A percentile compares a stretch with the other conserved stretches of the same genome.
Evolutionary conservation across 768 basidiomycete genomes (phyloP).

Genomic region (Coprinellus micaceus): DNA sequence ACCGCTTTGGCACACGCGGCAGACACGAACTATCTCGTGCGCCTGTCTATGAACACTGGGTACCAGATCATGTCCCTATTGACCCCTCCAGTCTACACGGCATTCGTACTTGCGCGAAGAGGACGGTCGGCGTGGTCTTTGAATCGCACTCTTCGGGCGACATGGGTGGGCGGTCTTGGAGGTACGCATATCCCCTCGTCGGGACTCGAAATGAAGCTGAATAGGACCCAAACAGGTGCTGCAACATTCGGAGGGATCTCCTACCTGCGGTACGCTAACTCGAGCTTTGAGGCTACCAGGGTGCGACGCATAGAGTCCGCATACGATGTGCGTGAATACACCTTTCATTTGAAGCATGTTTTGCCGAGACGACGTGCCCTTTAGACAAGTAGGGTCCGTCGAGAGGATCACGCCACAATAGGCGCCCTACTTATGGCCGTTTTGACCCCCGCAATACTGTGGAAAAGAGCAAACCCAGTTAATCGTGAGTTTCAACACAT

Average conservation of each 20-base stretch:
- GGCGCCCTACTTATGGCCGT: constrained; percentile 63
- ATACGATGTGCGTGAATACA: constrained; percentile 51
- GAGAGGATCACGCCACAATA: constrained; percentile 74
- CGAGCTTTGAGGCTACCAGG: constrained; percentile 46
- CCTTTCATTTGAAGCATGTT: not conserved
- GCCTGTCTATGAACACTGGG: constrained; percentile 60
- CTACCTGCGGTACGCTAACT: constrained; percentile 56
- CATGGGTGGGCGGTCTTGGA: constrained; percentile 64
- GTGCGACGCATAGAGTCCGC: constrained; percentile 45
- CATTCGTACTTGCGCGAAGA: constrained; percentile 49
- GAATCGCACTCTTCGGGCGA: constrained; percentile 65
- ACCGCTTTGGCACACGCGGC: constrained; percentile 36
- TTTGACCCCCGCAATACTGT: constrained; percentile 65
- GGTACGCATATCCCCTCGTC: constrained; percentile 36
- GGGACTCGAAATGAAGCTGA: not conserved
- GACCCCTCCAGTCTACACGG: constrained; percentile 57
- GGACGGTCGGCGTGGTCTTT: constrained; percentile 53
- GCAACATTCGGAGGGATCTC: constrained; percentile 53
- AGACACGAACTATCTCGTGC: constrained; percentile 65
- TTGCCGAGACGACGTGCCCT: not conserved
- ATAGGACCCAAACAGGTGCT: constrained; percentile 34
- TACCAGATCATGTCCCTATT: constrained; percentile 66
- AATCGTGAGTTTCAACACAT: constrained; percentile 43
- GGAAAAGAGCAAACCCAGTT: constrained; percentile 61
- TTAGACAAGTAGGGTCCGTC: constrained; percentile 55